These are phyloP conservation scores for Xylariaceae sp. DNA, from an alignment of 2,329 filamentous ascomycete species.

Conservation along the genomic window DNA sequence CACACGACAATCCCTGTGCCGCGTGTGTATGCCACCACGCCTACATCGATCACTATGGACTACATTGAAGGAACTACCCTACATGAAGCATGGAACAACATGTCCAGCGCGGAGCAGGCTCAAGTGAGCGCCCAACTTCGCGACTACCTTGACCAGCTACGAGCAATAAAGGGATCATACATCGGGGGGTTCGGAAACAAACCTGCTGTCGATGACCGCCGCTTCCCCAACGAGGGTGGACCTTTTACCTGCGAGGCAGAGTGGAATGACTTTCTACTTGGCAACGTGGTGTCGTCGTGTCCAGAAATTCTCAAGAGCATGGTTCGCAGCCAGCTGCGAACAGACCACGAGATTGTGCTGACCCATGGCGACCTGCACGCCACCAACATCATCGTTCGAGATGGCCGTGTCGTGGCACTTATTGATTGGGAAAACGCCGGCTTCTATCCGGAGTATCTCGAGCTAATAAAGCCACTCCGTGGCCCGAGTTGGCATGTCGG, in stretches of 20 bases:
- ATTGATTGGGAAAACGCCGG: too few species aligned
- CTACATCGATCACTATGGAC: background rate
- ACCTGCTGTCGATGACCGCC: background rate
- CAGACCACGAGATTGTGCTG: background rate
- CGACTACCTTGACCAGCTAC: background rate
- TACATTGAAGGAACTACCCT: background rate
- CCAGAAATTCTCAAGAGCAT: background rate
- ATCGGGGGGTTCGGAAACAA: background rate
- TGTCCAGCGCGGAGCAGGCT: background rate
- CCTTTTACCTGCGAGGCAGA: background rate
- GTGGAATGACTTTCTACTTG: background rate
- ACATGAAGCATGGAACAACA: background rate
- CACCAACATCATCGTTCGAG: too few species aligned
- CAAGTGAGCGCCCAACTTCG: background rate
- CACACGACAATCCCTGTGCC: too few species aligned
- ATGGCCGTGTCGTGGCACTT: too few species aligned
- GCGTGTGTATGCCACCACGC: background rate
- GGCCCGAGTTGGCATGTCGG: too few species aligned
- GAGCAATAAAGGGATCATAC: background rate
- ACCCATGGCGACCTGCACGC: constrained; percentile 2
- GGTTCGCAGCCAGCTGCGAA: background rate
- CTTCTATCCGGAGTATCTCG: too few species aligned
- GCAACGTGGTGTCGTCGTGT: background rate
- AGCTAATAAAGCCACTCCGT: too few species aligned
- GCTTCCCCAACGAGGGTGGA: background rate